phyloP scores from a whole-genome alignment of 2,329 filamentous ascomycete species.

The Pseudogymnoascus sp. region DNA sequence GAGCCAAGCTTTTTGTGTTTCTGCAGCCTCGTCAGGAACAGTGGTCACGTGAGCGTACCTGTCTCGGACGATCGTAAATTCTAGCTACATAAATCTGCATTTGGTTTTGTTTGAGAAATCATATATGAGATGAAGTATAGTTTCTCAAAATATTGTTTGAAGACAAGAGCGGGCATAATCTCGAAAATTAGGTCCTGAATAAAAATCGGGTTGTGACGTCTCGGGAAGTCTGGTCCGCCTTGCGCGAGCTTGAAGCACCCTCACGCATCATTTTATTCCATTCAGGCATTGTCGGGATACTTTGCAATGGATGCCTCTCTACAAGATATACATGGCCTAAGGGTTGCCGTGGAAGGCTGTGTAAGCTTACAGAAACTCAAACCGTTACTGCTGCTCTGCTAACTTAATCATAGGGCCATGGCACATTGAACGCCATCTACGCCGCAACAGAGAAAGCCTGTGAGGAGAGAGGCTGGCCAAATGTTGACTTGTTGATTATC shows the following conservation, averaged over 20 bases:
- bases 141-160: background rate
- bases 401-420: constrained; percentile 61
- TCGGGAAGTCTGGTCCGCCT: background rate
- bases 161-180: background rate
- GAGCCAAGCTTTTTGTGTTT: constrained; percentile 4
- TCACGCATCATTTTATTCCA: background rate
- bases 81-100: background rate
- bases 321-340: constrained; percentile 41
- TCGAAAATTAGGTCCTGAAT: background rate
- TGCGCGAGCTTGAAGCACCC: background rate
- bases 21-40: background rate
- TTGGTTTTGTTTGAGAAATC: background rate
- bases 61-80: background rate
- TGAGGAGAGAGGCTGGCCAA: constrained; percentile 64
- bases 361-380: constrained; percentile 40
- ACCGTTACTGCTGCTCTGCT: constrained; percentile 17
- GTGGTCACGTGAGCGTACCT: background rate
- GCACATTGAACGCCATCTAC: constrained; percentile 86
- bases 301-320: constrained; percentile 20
- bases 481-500: constrained; percentile 84
- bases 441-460: constrained; percentile 63
- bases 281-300: background rate
- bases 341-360: constrained; percentile 81
- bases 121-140: background rate
- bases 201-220: background rate